Conservation (phyloP, 2,329 filamentous ascomycete species). For the Penicillium olsonii region DNA sequence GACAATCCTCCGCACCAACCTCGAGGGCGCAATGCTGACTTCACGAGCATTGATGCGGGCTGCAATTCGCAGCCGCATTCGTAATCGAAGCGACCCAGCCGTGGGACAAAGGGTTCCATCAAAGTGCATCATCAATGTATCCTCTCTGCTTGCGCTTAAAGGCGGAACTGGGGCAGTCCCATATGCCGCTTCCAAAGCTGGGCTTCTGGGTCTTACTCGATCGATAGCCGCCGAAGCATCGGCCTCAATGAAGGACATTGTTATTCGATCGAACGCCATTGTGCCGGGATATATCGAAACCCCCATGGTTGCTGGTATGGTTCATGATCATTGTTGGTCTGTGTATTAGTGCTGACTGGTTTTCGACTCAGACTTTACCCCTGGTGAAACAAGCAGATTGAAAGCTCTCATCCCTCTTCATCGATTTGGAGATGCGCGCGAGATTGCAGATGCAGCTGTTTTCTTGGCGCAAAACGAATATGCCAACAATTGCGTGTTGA, state of each 20-base stretch:
- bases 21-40: slow-evolving; percentile 51
- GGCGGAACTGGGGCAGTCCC: slow-evolving; percentile 70
- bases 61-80: slow-evolving; percentile 33
- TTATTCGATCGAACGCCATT: slow-evolving; percentile 76
- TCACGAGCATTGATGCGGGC: slow-evolving; percentile 42
- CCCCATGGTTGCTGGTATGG: slow-evolving; percentile 71
- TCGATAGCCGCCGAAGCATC: slow-evolving; percentile 38
- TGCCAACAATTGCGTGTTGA: slow-evolving; percentile 83
- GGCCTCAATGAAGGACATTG: slow-evolving; percentile 59
- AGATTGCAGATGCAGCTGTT: slow-evolving; percentile 78
- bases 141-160: slow-evolving; percentile 71
- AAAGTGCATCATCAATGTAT: slow-evolving; percentile 79
- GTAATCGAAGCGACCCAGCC: slow-evolving; percentile 16
- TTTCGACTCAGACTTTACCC: slow-evolving; percentile 45
- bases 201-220: slow-evolving; percentile 63
- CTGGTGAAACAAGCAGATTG: slow-evolving; percentile 29
- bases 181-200: slow-evolving; percentile 80
- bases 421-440: slow-evolving; percentile 67
- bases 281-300: slow-evolving; percentile 82
- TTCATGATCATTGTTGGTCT: not conserved
- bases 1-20: slow-evolving; percentile 67
- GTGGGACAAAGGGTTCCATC: slow-evolving; percentile 57
- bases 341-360: slow-evolving; percentile 1
- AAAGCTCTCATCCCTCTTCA: slow-evolving; percentile 60
- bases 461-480: slow-evolving; percentile 79